Conservation (phyloP, 306 rosid genomes). For the peach (Prunus persica) region DNA sequence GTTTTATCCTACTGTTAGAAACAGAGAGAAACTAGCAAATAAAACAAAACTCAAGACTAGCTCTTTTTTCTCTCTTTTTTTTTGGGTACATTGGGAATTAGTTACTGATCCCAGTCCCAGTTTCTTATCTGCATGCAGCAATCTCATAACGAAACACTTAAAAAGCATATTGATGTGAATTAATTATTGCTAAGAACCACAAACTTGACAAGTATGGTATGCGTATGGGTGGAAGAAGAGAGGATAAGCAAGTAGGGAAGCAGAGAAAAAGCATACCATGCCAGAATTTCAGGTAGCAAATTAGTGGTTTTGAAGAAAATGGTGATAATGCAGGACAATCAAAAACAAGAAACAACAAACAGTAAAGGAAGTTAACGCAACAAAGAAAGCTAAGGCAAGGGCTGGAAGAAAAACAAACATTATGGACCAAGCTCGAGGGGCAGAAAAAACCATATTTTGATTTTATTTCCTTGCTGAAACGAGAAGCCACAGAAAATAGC, state of each 20-base stretch:
- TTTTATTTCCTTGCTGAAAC: constrained; percentile 41
- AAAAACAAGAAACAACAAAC: background rate
- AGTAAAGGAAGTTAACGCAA: background rate
- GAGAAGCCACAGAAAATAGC: constrained; percentile 25
- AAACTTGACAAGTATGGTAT: background rate
- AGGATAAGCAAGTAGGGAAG: background rate
- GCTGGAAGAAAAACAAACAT: background rate
- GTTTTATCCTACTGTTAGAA: too few relatives aligned
- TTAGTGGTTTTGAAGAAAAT: background rate
- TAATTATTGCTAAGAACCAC: background rate
- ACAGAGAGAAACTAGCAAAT: too few relatives aligned
- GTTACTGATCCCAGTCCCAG: too few relatives aligned
- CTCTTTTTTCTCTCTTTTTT: too few relatives aligned
- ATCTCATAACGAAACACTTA: too few relatives aligned
- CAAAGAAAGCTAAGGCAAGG: background rate
- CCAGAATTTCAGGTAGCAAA: background rate
- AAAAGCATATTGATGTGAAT: too few relatives aligned
- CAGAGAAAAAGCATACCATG: background rate
- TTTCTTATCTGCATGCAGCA: too few relatives aligned
- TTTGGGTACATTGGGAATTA: too few relatives aligned
- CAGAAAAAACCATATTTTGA: constrained; percentile 18
- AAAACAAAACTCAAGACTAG: too few relatives aligned
- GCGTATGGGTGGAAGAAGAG: background rate
- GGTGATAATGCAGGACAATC: background rate
- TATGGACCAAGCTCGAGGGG: background rate